phyloP scores from a whole-genome alignment of 148 eudicot species.

The Rhododendron kiyosumense region DNA sequence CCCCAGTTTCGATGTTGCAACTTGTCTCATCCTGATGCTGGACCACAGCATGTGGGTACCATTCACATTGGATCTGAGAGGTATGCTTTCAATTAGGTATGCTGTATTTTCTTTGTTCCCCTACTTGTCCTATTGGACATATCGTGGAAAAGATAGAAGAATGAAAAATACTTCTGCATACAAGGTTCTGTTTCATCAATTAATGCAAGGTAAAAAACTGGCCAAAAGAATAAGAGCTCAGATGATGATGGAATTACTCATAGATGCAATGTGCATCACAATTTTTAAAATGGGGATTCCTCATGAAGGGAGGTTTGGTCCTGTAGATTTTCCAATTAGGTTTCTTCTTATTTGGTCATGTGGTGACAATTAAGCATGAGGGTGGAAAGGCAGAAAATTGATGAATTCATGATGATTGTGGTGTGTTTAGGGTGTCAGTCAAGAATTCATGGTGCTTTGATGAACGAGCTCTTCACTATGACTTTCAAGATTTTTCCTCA shows the following conservation, averaged over 20 bases:
- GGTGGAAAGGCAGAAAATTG: neutral
- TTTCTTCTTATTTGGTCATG: neutral
- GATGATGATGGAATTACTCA: neutral
- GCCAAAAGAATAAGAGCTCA: neutral
- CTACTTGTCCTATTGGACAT: neutral
- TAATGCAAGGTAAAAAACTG: neutral
- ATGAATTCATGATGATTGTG: neutral
- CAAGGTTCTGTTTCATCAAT: neutral
- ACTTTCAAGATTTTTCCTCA: neutral
- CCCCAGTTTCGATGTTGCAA: conserved; percentile 75
- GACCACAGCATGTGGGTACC: conserved; percentile 93
- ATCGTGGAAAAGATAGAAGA: neutral
- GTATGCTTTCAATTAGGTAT: conserved; percentile 28
- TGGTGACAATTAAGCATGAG: neutral
- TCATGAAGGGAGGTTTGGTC: neutral
- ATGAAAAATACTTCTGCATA: neutral
- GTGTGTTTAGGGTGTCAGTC: neutral
- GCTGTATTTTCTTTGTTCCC: neutral
- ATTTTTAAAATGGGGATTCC: neutral
- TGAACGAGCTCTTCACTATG: neutral
- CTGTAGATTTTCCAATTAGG: neutral
- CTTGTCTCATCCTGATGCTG: conserved; percentile 38
- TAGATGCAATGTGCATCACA: neutral
- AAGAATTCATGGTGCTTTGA: neutral
- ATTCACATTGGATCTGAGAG: conserved; percentile 96